phyloP scores from a whole-genome alignment of 2,329 filamentous ascomycete species.

The Penicillium sp. region DNA sequence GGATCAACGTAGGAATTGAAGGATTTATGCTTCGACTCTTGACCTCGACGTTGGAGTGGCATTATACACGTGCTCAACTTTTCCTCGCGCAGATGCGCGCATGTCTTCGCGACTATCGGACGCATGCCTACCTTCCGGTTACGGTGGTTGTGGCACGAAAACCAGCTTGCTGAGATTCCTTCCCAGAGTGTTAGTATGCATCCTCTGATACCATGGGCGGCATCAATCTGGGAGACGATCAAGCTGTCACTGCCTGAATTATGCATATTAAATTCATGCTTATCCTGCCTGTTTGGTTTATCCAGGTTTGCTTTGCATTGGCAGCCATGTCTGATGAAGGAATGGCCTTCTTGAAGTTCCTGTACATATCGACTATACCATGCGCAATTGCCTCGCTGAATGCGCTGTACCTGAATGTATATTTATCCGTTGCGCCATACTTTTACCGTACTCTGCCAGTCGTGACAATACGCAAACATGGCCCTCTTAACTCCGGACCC shows the following conservation, averaged over 20 bases:
- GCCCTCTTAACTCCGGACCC: conserved; percentile 5
- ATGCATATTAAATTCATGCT: neutral
- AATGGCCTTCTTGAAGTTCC: too few species aligned
- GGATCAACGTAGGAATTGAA: conserved; percentile 21
- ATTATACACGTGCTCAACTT: conserved; percentile 24
- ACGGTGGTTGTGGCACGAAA: conserved; percentile 24
- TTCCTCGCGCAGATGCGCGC: conserved; percentile 27
- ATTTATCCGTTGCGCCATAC: neutral
- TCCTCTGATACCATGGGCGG: neutral
- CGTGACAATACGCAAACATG: neutral
- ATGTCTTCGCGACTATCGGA: conserved; percentile 21
- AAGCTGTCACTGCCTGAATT: neutral
- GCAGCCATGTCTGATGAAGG: neutral
- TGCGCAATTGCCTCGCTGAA: neutral
- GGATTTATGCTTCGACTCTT: conserved; percentile 27
- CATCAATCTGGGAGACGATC: neutral
- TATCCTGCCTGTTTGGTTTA: neutral
- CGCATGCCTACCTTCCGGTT: conserved; percentile 25
- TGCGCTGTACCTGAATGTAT: too few species aligned
- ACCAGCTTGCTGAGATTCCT: neutral
- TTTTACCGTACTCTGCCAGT: neutral
- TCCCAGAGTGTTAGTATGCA: neutral
- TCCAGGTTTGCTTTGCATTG: neutral
- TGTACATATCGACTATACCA: neutral
- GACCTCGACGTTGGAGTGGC: conserved; percentile 25